phyloP scores from a whole-genome alignment of 1,139 yeast genomes.

The Candida tunisiensis region DNA sequence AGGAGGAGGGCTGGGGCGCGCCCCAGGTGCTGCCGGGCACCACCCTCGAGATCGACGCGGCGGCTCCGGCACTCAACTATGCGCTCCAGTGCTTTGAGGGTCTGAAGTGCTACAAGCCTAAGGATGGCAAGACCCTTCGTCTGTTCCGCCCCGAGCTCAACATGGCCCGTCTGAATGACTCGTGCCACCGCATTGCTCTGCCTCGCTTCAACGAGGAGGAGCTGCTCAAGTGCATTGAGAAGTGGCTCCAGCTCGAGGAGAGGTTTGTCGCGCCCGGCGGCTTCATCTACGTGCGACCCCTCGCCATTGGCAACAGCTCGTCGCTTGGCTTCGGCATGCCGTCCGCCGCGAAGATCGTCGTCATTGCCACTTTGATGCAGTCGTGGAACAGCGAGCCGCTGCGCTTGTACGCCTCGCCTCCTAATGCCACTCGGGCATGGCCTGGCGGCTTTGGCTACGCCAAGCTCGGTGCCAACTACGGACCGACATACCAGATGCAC shows the following conservation, averaged over 20 bases:
- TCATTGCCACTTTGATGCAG: constrained; percentile 90
- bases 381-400: constrained; percentile 79
- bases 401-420: constrained; percentile 90
- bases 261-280: constrained; percentile 71
- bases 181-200: constrained; percentile 74
- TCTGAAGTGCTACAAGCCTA: constrained; percentile 68
- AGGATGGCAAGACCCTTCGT: constrained; percentile 42
- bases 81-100: constrained; percentile 96
- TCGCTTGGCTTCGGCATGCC: constrained; percentile 78
- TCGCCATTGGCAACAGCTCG: constrained; percentile 80
- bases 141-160: constrained; percentile 84
- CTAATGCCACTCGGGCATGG: constrained; percentile 91
- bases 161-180: constrained; percentile 79
- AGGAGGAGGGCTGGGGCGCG: constrained; percentile 64
- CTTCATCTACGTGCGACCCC: constrained; percentile 86
- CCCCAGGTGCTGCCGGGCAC: constrained; percentile 84
- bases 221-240: constrained; percentile 53
- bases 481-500: constrained; percentile 87
- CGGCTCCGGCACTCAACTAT: constrained; percentile 81
- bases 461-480: constrained; percentile 95
- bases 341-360: constrained; percentile 59
- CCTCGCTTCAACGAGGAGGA: constrained; percentile 73
- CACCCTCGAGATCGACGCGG: constrained; percentile 61
- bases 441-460: constrained; percentile 96
- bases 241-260: constrained; percentile 57